Evolutionary conservation across 2,329 filamentous ascomycete genomes (phyloP).

Genomic region (Ophiostoma fasciatum): DNA sequence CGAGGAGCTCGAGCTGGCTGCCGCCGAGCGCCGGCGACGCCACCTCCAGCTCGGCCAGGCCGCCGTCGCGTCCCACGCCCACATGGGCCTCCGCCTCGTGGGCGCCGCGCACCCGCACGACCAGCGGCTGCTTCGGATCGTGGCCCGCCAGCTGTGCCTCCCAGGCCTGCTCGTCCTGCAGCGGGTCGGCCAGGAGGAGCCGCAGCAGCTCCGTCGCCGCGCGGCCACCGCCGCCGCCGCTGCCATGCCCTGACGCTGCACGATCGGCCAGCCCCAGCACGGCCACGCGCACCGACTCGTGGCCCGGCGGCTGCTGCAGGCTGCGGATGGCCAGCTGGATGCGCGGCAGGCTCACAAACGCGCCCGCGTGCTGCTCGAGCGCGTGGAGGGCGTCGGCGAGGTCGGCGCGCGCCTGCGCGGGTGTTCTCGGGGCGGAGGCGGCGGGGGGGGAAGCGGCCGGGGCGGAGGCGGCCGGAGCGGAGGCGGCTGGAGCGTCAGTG

Average conservation of each 20-base stretch:
- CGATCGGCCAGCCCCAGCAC: slow-evolving; percentile 33
- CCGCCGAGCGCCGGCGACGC: slow-evolving; percentile 47
- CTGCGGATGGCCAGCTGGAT: slow-evolving; percentile 58
- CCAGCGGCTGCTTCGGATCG: slow-evolving; percentile 38
- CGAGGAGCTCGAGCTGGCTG: slow-evolving; percentile 48
- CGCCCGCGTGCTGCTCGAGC: slow-evolving; percentile 45
- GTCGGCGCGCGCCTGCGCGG: slow-evolving; percentile 19
- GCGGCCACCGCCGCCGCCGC: slow-evolving; percentile 23
- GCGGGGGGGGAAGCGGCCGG: neutral
- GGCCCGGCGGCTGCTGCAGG: slow-evolving; percentile 38
- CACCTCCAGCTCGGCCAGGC: slow-evolving; percentile 44
- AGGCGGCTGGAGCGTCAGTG: slow-evolving; percentile 24
- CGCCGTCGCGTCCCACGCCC: slow-evolving; percentile 15
- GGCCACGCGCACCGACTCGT: slow-evolving; percentile 44
- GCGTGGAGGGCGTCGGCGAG: slow-evolving; percentile 44
- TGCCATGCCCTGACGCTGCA: slow-evolving; percentile 1
- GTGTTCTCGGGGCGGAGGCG: neutral
- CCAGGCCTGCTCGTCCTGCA: slow-evolving; percentile 49
- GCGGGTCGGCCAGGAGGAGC: slow-evolving; percentile 55
- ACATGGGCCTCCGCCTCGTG: slow-evolving; percentile 12
- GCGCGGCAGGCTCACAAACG: slow-evolving; percentile 51
- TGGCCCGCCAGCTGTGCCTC: slow-evolving; percentile 44
- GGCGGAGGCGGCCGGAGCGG: neutral
- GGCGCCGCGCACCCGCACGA: slow-evolving; percentile 38
- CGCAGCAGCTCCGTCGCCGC: slow-evolving; percentile 52